Base-by-base conservation (phyloP, 768 basidiomycete genomes). In the Pisolithus sp. region DNA sequence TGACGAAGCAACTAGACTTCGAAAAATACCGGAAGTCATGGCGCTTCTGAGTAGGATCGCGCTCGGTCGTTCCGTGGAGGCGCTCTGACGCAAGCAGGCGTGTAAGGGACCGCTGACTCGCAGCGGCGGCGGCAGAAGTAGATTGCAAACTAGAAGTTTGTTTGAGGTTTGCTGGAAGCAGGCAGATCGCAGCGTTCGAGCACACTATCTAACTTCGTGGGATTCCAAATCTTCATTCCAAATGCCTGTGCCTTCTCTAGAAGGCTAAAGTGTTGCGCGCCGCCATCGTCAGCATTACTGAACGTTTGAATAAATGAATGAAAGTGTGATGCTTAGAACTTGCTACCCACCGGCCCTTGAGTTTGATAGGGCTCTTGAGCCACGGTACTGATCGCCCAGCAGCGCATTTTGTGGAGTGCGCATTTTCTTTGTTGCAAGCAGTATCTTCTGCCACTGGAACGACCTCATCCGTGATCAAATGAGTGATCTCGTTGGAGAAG, bases 1-100 rank as follows among this genome's bases (percentile, higher is more conserved):
- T 77, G 42, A 97, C 77, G 64, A 92, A 97, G 62, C 79, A 84
- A 48, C 78, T 81, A 39, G 76, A 76, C 39, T 82, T 80, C 17
- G 79, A 69, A 68, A 98, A 98, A 66, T 98, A 99, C 51, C 78
- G 81, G 62, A 82, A 91, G 67, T 94, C 93, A 56, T 87, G 85
- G 46, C 93, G 82, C 55, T 81, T 89, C 55, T 93, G 89, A 18
- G 80, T 84, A 1, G 91, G 86, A 69, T 99, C 96, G 43, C 95
- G 89, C 72, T 99, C 96, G 17, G 82, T 85, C 3, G 76, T 76
- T 43, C 96, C 96, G 56, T 91, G 82, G 39, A 89, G 68, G 54
- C 83, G 84, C 65, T 98, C 96, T 18, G 86, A 85, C 59, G 90
- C 82, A 40, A 91, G 72, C 17, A 89, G 75, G 31, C 75, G 79